Conservation (phyloP, 2,329 filamentous ascomycete species). For the Chaetomium olivaceum region DNA sequence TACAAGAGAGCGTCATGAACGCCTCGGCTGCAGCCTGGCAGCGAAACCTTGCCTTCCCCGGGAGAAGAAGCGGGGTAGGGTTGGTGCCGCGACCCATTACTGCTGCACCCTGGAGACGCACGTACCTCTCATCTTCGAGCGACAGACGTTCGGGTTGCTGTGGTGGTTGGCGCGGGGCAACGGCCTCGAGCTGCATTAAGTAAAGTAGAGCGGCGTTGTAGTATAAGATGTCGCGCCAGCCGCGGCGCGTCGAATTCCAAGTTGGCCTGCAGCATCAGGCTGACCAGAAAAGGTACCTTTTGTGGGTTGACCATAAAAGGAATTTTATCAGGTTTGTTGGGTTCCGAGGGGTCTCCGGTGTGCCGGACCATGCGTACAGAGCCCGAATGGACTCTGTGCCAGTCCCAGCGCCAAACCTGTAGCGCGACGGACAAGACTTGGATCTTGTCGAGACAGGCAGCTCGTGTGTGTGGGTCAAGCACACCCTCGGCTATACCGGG, state of each 20-base stretch:
- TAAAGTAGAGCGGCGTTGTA: slow-evolving; percentile 12
- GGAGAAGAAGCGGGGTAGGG: slow-evolving; percentile 14
- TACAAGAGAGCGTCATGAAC: slow-evolving; percentile 7
- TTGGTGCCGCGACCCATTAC: neutral
- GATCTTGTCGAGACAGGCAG: slow-evolving; percentile 4
- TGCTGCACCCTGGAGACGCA: neutral
- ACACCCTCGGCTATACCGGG: slow-evolving; percentile 10
- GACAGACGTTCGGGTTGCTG: neutral
- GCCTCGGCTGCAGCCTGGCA: slow-evolving; percentile 11
- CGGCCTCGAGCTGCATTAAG: slow-evolving; percentile 5
- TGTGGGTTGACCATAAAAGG: neutral
- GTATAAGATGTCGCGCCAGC: slow-evolving; percentile 7
- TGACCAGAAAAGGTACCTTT: neutral
- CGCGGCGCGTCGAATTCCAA: slow-evolving; percentile 12
- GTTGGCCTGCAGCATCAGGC: neutral
- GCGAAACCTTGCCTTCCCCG: neutral
- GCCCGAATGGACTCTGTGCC: neutral
- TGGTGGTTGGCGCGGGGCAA: neutral
- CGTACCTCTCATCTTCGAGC: neutral
- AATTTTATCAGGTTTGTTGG: neutral
- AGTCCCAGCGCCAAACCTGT: slow-evolving; percentile 9
- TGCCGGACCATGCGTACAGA: neutral
- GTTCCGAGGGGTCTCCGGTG: neutral
- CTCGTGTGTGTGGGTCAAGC: neutral
- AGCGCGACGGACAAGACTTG: neutral